A percentile compares a stretch with the other conserved stretches of the same genome.
Conservation (phyloP, 1,139 yeast genomes). For the Suhomyces anneliseae region DNA sequence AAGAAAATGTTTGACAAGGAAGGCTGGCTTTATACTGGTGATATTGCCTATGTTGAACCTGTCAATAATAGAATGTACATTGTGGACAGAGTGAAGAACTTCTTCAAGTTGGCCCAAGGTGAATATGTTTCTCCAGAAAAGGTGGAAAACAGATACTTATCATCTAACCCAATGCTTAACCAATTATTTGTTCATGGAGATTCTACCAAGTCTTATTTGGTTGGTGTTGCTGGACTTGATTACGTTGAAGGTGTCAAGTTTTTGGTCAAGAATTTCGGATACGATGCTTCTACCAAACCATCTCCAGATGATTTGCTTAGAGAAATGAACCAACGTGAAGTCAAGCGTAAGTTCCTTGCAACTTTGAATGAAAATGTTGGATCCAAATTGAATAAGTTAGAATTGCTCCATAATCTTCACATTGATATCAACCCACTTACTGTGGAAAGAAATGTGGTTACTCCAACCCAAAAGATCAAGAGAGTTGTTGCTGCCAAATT, state of each 20-base stretch:
- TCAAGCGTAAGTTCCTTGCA: constrained; percentile 26
- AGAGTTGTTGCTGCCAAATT: constrained; percentile 38
- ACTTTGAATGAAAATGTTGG: constrained; percentile 29
- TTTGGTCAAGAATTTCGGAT: constrained; percentile 21
- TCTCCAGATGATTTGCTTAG: constrained; percentile 23
- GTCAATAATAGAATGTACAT: constrained; percentile 30
- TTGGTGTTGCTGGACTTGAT: constrained; percentile 53
- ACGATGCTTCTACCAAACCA: constrained; percentile 7
- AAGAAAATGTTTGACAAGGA: constrained; percentile 54
- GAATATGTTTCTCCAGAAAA: constrained; percentile 47
- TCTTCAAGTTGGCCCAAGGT: constrained; percentile 47
- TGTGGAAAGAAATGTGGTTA: constrained; percentile 38
- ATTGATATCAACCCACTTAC: constrained; percentile 42
- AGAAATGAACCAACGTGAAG: constrained; percentile 26
- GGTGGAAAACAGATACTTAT: constrained; percentile 39
- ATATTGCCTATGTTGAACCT: constrained; percentile 33
- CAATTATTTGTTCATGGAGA: constrained; percentile 59
- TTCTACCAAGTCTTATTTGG: constrained; percentile 56
- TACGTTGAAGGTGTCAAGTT: constrained; percentile 24
- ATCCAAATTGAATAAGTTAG: constrained; percentile 33
- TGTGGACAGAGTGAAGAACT: constrained; percentile 45
- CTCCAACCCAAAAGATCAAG: constrained; percentile 44
- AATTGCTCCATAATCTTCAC: constrained; percentile 36
- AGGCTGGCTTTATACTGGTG: constrained; percentile 53
- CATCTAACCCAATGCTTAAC: constrained; percentile 31